Evolutionary conservation across 2,329 filamentous ascomycete species (phyloP), one percentile per base, ranked within the genome.

Genomic region (Hirsutella rhossiliensis): DNA sequence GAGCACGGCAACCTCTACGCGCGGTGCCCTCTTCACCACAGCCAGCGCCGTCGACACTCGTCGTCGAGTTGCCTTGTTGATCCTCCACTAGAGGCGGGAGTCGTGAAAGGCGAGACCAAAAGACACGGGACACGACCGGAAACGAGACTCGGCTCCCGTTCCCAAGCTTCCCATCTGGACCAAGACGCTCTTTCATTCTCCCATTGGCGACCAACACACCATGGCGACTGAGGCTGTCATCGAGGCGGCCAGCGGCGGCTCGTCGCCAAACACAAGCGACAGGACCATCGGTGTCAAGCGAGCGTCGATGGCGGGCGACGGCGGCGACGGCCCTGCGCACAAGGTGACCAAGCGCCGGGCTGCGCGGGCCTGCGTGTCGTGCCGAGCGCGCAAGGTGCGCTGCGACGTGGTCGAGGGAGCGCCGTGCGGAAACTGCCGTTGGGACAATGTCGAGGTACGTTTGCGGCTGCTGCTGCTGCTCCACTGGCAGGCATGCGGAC

Each of bases 331-430:
- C 15, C 55, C 55, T 12, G 56, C 63, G 11, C 59, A 64, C 47
- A 79, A 78, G 58, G 56, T 71, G 49, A 76, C 67, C 43, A 96
- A 95, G 66, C 76, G 88, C 56, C 78, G 89, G 58, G 88, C 89
- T n/a, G 87, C 88, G 11, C 85, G 90, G 54, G 89, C 89, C 17
- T 96, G 89, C 62, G 86, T 87, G 49, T 87, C 84, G 54, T 95
- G 89, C 65, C 78, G 89, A 55, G 81, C 84, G 45, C 80, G 89
- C 58, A 96, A 96, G 62, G 89, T 96, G 37, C 79, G 89, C 45
- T 96, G 89, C 68, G 89, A 96, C 67, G 88, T 95, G 45, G 87
- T 92, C 47, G 87, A 94, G 62, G 83, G 84, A 41, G 82, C 82
- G 38, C 87, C 87, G 1, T 94, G 87, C 62, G 88, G 85, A 45